A percentile compares a stretch with the other conserved stretches of the same genome.
These are phyloP conservation scores for Camelina laxa DNA, from an alignment of 345 rosid species.

Conservation along the genomic window DNA sequence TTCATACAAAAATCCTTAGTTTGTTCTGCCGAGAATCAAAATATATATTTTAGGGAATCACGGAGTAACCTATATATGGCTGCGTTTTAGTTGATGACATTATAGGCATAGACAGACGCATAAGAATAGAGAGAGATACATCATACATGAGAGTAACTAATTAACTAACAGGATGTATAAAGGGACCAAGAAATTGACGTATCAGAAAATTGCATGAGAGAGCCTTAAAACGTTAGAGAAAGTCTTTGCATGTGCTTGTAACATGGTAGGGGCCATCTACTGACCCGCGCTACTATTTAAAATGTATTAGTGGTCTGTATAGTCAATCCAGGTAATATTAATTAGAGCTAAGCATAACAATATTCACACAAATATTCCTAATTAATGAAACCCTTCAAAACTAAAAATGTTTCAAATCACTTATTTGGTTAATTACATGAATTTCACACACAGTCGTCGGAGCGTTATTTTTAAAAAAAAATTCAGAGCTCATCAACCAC, in stretches of 20 bases:
- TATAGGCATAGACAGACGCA: neutral
- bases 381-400: neutral
- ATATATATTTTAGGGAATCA: neutral
- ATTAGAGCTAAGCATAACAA: slow-evolving; percentile 8
- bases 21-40: neutral
- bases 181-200: slow-evolving; percentile 39
- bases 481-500: neutral
- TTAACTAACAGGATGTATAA: slow-evolving; percentile 9
- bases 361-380: neutral
- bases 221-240: slow-evolving; percentile 32
- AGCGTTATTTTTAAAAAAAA: neutral
- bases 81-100: slow-evolving; percentile 9
- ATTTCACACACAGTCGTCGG: neutral
- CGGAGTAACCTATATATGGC: slow-evolving; percentile 6
- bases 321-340: slow-evolving; percentile 23
- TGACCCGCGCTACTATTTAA: slow-evolving; percentile 10
- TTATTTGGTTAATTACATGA: neutral
- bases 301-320: slow-evolving; percentile 1
- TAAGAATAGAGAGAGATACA: neutral
- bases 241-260: slow-evolving; percentile 38
- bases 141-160: neutral
- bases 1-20: neutral
- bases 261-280: slow-evolving; percentile 42
- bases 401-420: too few species aligned
- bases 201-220: slow-evolving; percentile 38